A percentile compares a stretch with the other conserved stretches of the same genome.
Evolutionary conservation across 352 stramenopile genomes (phyloP).

Genomic region (Phytophthora palmivora): DNA sequence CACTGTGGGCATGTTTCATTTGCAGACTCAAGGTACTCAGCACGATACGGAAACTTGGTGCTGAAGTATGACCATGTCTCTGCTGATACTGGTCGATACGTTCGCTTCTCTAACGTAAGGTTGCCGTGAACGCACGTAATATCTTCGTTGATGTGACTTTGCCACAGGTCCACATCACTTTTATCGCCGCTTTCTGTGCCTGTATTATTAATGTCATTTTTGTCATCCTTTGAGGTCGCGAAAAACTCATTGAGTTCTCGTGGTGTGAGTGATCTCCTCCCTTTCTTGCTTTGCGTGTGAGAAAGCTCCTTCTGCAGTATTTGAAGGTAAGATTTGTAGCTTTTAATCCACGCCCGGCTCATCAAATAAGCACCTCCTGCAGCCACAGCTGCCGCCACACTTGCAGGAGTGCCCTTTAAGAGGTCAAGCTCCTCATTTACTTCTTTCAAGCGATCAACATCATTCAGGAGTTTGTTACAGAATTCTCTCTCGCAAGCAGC

Average conservation of each 20-base stretch:
- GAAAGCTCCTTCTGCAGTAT: slow-evolving; percentile 58
- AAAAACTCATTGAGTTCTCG: slow-evolving; percentile 30
- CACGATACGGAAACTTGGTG: slow-evolving; percentile 54
- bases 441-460: slow-evolving; percentile 61
- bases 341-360: slow-evolving; percentile 76
- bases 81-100: slow-evolving; percentile 57
- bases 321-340: slow-evolving; percentile 70
- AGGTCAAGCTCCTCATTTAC: slow-evolving; percentile 54
- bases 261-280: slow-evolving; percentile 18
- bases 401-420: slow-evolving; percentile 45
- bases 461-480: slow-evolving; percentile 55
- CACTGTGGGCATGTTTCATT: slow-evolving; percentile 61
- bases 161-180: slow-evolving; percentile 40
- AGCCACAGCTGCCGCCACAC: slow-evolving; percentile 31
- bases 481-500: slow-evolving; percentile 54
- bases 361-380: slow-evolving; percentile 55
- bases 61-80: slow-evolving; percentile 74
- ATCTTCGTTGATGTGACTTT: slow-evolving; percentile 68
- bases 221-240: slow-evolving; percentile 6
- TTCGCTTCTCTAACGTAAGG: slow-evolving; percentile 71
- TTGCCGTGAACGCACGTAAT: slow-evolving; percentile 78
- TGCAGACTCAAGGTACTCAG: slow-evolving; percentile 42
- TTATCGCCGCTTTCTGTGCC: slow-evolving; percentile 13
- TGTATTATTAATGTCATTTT: slow-evolving; percentile 6
- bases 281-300: slow-evolving; percentile 36